Conservation (phyloP, 2,329 filamentous ascomycete genomes). For the Blastomyces percursus region DNA sequence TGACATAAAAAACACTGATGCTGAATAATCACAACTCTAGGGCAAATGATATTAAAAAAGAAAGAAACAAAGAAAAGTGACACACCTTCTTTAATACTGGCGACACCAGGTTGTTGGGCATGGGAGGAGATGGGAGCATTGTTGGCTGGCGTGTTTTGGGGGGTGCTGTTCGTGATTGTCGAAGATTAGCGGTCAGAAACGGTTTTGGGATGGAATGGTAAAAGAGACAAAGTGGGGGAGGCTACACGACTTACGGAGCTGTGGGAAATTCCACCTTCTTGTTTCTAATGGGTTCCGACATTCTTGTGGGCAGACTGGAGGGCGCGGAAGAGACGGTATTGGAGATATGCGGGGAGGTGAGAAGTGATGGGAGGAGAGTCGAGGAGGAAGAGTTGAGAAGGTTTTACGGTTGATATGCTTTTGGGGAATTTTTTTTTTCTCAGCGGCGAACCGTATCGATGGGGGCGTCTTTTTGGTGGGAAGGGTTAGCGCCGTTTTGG, state of each 20-base stretch:
- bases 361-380: slow-evolving; percentile 17
- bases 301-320: slow-evolving; percentile 25
- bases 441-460: slow-evolving; percentile 9
- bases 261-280: slow-evolving; percentile 52
- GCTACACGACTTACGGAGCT: slow-evolving; percentile 48
- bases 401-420: slow-evolving; percentile 1
- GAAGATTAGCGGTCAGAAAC: slow-evolving; percentile 11
- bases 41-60: not conserved
- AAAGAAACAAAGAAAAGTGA: slow-evolving; percentile 15
- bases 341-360: slow-evolving; percentile 13
- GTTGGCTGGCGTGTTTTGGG: slow-evolving; percentile 93
- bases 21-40: slow-evolving; percentile 15
- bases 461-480: slow-evolving; percentile 26
- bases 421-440: slow-evolving; percentile 9
- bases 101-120: slow-evolving; percentile 85
- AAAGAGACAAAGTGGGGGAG: slow-evolving; percentile 1
- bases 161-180: slow-evolving; percentile 54
- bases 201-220: not conserved
- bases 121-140: slow-evolving; percentile 96
- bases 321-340: slow-evolving; percentile 13
- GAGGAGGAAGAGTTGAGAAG: slow-evolving; percentile 10
- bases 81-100: slow-evolving; percentile 96
- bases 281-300: slow-evolving; percentile 60
- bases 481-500: slow-evolving; percentile 31
- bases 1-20: slow-evolving; percentile 5